These are phyloP conservation scores for Eucalyptus rudis DNA, from an alignment of 345 rosid species.

Conservation along the genomic window DNA sequence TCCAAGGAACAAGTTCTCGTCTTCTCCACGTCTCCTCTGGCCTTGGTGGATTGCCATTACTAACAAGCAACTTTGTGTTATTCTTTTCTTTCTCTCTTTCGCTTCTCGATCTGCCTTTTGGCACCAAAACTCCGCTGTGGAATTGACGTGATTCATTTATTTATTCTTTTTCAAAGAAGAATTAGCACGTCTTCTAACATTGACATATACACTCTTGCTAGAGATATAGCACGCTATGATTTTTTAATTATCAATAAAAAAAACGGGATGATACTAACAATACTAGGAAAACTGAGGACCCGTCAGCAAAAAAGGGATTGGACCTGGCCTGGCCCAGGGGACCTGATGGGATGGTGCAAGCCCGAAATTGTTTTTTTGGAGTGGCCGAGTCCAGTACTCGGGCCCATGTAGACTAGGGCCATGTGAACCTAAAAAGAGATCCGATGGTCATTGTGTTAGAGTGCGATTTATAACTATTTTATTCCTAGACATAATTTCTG, in stretches of 20 bases:
- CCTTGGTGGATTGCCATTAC: conserved; percentile 60
- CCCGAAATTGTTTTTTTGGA: not conserved
- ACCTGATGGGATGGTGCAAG: not conserved
- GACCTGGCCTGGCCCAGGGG: not conserved
- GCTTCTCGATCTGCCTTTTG: not conserved
- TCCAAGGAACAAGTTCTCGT: conserved; percentile 39
- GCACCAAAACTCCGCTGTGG: not conserved
- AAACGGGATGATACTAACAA: not conserved
- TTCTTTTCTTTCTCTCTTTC: not conserved
- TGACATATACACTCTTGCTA: not conserved
- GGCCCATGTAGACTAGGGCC: not conserved
- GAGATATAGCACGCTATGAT: not conserved
- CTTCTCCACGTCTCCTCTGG: conserved; percentile 32
- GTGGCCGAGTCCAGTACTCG: not conserved
- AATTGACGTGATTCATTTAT: not conserved
- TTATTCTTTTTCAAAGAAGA: not conserved
- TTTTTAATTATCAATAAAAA: not conserved
- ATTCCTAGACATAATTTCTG: too few species aligned
- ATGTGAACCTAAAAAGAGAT: not conserved
- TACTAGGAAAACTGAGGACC: not conserved
- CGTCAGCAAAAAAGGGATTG: not conserved
- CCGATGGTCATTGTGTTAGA: not conserved
- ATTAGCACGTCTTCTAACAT: not conserved
- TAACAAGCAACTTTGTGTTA: not conserved
- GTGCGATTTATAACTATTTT: too few species aligned